phyloP scores from a whole-genome alignment of 192 early-diverging fungal genomes.

The Oehlia diaphana region DNA sequence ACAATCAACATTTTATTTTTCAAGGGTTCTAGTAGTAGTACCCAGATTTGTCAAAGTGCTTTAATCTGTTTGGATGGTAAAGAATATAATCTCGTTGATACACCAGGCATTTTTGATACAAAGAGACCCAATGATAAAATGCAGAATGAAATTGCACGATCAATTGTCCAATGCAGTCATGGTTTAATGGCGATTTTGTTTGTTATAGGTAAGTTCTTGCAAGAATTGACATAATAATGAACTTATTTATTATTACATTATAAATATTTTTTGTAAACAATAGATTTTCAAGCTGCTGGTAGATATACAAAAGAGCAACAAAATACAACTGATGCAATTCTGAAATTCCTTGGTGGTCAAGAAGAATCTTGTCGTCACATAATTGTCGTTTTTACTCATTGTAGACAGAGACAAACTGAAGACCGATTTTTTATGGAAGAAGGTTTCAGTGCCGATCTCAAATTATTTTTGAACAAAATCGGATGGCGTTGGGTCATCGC shows the following conservation, averaged over 20 bases:
- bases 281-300: neutral
- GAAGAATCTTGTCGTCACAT: neutral
- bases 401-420: neutral
- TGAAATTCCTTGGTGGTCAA: neutral
- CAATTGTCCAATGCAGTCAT: neutral
- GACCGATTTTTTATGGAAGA: neutral
- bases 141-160: neutral
- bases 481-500: neutral
- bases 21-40: neutral
- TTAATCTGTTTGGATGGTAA: neutral
- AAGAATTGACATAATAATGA: no score
- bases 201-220: neutral
- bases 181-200: neutral
- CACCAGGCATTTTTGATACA: neutral
- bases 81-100: neutral
- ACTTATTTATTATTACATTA: no score
- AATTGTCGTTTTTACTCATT: neutral
- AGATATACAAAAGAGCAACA: neutral
- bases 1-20: no score
- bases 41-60: neutral
- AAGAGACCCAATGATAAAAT: neutral
- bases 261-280: neutral
- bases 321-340: neutral
- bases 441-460: neutral
- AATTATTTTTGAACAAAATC: neutral